A percentile compares a stretch with the other conserved stretches of the same genome.
phyloP scores from a whole-genome alignment of 2,329 filamentous ascomycete genomes.

The Xylariaceae sp. region DNA sequence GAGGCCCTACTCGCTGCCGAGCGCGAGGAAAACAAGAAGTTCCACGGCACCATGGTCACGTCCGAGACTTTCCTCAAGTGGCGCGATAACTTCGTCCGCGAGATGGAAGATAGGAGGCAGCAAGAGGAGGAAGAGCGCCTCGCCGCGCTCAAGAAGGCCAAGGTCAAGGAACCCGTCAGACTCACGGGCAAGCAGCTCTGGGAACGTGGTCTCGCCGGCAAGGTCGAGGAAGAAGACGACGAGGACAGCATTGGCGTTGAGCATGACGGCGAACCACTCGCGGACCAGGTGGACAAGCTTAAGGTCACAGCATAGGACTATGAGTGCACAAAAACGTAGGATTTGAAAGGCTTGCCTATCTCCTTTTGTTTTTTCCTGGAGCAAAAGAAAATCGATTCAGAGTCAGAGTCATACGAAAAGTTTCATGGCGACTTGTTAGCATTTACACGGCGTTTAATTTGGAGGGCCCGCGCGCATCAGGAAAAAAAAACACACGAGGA shows the following conservation, averaged over 20 bases:
- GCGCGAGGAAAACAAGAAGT: constrained; percentile 92
- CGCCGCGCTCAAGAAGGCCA: constrained; percentile 77
- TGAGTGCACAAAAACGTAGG: not conserved
- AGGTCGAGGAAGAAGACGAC: constrained; percentile 60
- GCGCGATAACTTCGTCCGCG: constrained; percentile 69
- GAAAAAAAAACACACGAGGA: constrained; percentile 1
- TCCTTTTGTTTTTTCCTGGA: not conserved
- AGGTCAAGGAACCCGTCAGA: constrained; percentile 66
- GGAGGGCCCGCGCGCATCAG: constrained; percentile 13
- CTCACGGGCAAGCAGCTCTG: constrained; percentile 71
- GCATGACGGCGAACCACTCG: constrained; percentile 53
- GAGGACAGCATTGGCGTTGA: constrained; percentile 56
- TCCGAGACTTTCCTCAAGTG: constrained; percentile 78
- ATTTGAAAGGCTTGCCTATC: not conserved
- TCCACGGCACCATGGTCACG: constrained; percentile 87
- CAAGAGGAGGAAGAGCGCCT: constrained; percentile 69
- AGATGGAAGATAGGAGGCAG: constrained; percentile 69
- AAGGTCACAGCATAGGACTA: constrained; percentile 55
- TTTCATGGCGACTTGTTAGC: constrained; percentile 9
- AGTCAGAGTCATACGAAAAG: not conserved
- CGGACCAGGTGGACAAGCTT: constrained; percentile 62
- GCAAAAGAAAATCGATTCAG: not conserved
- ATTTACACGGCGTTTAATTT: constrained; percentile 24
- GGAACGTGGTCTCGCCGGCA: constrained; percentile 66
- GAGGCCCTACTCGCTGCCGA: constrained; percentile 57